A percentile compares a stretch with the other conserved stretches of the same genome.
Conservation (phyloP, 192 early-diverging fungal genomes). For the Spinellus fusiger region DNA sequence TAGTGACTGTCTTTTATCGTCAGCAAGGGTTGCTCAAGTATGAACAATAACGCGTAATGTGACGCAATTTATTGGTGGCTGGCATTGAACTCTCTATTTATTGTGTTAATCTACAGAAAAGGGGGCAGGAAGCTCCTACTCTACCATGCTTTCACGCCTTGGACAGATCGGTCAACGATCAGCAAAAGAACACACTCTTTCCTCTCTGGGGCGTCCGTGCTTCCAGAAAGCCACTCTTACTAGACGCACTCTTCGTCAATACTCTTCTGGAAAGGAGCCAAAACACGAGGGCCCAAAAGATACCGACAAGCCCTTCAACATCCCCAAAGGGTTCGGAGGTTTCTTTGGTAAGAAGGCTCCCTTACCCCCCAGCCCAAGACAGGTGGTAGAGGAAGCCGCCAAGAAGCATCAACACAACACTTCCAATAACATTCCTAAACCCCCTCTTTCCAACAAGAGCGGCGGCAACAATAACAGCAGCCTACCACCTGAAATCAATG, state of each 20-base stretch:
- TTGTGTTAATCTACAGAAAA: too few relatives aligned
- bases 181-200: too few relatives aligned
- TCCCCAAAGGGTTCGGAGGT: slow-evolving; percentile 68
- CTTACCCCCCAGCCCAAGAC: slow-evolving; percentile 25
- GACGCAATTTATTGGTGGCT: too few relatives aligned
- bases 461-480: not conserved
- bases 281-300: slow-evolving; percentile 16
- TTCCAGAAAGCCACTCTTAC: too few relatives aligned
- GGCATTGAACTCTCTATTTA: too few relatives aligned
- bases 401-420: slow-evolving; percentile 17
- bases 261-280: slow-evolving; percentile 15
- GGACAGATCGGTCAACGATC: not conserved
- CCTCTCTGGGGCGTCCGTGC: too few relatives aligned
- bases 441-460: not conserved
- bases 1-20: too few relatives aligned
- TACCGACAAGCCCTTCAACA: slow-evolving; percentile 23
- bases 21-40: too few relatives aligned
- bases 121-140: too few relatives aligned
- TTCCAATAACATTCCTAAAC: slow-evolving; percentile 20
- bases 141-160: not conserved
- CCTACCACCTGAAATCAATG: slow-evolving; percentile 37
- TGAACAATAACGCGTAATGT: too few relatives aligned
- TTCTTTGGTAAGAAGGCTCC: slow-evolving; percentile 52
- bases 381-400: slow-evolving; percentile 28
- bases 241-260: slow-evolving; percentile 3